Evolutionary conservation across 177 flowering plant genomes (phyloP), one percentile per base, ranked within the genome.

Genomic region (Vitis hybrid): DNA sequence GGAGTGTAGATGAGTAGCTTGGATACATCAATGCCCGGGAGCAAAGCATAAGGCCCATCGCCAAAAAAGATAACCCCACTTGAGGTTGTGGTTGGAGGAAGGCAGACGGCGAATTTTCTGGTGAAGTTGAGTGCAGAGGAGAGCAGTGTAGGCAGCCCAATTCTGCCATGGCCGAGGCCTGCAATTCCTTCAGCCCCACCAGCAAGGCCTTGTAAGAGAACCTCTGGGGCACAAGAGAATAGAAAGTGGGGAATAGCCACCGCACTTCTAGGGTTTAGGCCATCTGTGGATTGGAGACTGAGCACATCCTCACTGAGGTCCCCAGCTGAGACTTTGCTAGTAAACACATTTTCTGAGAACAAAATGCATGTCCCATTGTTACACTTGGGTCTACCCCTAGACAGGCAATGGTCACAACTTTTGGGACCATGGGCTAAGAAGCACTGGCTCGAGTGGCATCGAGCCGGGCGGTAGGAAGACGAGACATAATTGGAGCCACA

Each of bases 401-500:
- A 27, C 30, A 27, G 35, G 71, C 12, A 57, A n/a, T 10, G 9
- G n/a, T 11, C 21, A n/a, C 71, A 67, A 1, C 13, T 64, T 24
- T 61, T 17, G 30, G 3, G 4, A 6, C 58, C 13, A 1, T 35
- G 14, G 2, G 81, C 70, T 20, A 70, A 63, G 0, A 61, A 41
- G 68, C 82, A 79, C 20, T 51, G 68, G 55, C 77, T 56, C 0
- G 84, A 73, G 58, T 76, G 55, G 68, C 84, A 82, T 0, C 15
- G 73, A 15, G 49, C 74, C 9, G 79, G 74, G 1, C 15, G 18
- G 58, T 76, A 71, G 49, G 84, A 67, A 2, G 82, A 74, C 12
- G 85, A 84, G 12, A 54, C 61, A 50, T 80, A 79, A 46, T 61
- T 75, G 2, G 53, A 14, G 4, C 76, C 80, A 52, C 87, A 84